phyloP scores from a whole-genome alignment of 192 early-diverging fungal species.

The Linnemannia schmuckeri region DNA sequence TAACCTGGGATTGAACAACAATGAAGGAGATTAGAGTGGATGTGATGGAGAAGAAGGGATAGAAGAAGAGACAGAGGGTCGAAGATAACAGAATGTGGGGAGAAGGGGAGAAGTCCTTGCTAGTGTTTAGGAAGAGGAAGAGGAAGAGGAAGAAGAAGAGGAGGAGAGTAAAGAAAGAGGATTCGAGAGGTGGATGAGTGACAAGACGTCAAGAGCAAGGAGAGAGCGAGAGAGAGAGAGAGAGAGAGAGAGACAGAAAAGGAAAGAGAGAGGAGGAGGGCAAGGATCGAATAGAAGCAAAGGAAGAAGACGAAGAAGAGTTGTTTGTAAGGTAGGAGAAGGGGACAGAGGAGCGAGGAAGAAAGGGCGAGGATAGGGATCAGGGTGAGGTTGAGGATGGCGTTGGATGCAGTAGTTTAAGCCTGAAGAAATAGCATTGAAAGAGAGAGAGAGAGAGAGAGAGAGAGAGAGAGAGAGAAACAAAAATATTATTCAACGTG shows the following conservation, averaged over 20 bases:
- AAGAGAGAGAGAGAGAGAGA: neutral
- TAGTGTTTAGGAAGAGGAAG: neutral
- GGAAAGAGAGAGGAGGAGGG: neutral
- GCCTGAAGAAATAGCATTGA: neutral
- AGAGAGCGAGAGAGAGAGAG: neutral
- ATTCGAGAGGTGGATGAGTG: neutral
- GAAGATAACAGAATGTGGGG: neutral
- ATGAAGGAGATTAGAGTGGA: neutral
- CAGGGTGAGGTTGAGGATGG: neutral
- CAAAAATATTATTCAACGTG: no score
- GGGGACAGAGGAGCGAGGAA: neutral
- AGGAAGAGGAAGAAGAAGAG: neutral
- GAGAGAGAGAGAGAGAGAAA: neutral
- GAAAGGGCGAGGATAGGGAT: neutral
- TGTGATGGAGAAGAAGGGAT: neutral
- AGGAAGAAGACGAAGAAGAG: neutral
- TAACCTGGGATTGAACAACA: neutral
- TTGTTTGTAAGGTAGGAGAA: neutral
- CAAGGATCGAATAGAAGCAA: neutral
- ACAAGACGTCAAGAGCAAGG: neutral
- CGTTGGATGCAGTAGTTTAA: neutral
- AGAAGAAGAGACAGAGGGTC: neutral
- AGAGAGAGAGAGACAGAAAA: constrained; percentile 8
- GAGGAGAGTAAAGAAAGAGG: neutral
- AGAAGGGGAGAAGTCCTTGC: neutral